Conservation (phyloP, 768 basidiomycete species). For the Tephrocybe sp. region DNA sequence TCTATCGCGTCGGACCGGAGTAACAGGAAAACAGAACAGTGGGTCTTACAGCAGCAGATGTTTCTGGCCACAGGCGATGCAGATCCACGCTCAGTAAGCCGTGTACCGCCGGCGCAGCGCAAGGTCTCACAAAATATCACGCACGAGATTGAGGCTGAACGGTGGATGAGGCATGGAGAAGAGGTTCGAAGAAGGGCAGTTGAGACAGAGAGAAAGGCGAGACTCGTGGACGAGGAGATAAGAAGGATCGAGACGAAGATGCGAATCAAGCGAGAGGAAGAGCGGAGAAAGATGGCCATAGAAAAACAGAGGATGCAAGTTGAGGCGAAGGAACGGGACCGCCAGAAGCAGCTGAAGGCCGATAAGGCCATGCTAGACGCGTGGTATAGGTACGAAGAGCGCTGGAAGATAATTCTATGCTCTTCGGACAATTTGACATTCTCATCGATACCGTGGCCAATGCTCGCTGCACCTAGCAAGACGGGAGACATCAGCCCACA, state of each 20-base stretch:
- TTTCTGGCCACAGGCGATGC: constrained; percentile 26
- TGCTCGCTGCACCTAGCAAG: constrained; percentile 37
- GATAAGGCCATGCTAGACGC: constrained; percentile 49
- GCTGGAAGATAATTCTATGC: constrained; percentile 53
- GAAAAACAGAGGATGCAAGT: constrained; percentile 38
- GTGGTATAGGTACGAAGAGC: constrained; percentile 63
- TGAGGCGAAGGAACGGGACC: constrained; percentile 43
- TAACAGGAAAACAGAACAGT: constrained; percentile 55
- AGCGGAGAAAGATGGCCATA: constrained; percentile 44
- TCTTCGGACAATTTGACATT: constrained; percentile 54
- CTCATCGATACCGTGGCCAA: constrained; percentile 71
- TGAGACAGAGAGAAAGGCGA: constrained; percentile 45
- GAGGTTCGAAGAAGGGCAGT: constrained; percentile 41
- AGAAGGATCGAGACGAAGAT: constrained; percentile 51
- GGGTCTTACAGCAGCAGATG: constrained; percentile 62
- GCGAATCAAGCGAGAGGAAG: constrained; percentile 47
- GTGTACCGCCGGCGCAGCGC: constrained; percentile 20
- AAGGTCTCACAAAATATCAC: constrained; percentile 45
- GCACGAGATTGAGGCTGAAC: constrained; percentile 48
- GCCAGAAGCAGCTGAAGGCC: constrained; percentile 36
- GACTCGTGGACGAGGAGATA: constrained; percentile 53
- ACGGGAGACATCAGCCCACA: constrained; percentile 51
- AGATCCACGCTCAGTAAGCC: constrained; percentile 13
- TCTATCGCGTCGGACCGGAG: constrained; percentile 38
- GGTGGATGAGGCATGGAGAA: constrained; percentile 52